These are phyloP conservation scores for Furcasterigmium furcatum DNA, from an alignment of 2,329 filamentous ascomycete genomes.

Conservation along the genomic window DNA sequence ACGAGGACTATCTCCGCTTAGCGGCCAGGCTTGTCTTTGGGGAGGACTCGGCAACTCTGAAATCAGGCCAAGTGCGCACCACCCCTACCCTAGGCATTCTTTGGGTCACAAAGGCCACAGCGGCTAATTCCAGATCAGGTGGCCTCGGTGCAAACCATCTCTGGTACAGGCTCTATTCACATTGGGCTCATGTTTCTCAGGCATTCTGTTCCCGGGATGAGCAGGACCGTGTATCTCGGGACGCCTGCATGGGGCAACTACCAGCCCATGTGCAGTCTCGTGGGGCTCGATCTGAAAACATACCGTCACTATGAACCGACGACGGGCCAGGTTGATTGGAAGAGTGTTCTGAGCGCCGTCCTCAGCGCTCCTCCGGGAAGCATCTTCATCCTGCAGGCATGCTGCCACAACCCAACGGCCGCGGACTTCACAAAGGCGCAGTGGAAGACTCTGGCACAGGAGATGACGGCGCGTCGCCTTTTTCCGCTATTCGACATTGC, in stretches of 20 bases:
- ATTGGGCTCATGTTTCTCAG: no score
- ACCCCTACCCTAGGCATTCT: no score
- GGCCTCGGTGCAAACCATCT: no score
- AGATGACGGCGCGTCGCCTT: conserved; percentile 19
- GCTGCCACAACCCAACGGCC: conserved; percentile 27
- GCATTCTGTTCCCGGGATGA: no score
- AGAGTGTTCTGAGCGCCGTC: conserved; percentile 17
- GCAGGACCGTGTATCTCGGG: conserved; percentile 22
- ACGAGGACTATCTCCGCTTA: no score
- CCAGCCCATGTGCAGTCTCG: conserved; percentile 19
- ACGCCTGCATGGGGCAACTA: conserved; percentile 27
- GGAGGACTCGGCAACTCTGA: no score
- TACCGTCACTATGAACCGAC: conserved; percentile 20
- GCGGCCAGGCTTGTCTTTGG: no score
- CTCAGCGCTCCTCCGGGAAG: no score
- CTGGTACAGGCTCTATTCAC: no score
- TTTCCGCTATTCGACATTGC: conserved; percentile 26
- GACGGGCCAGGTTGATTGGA: conserved; percentile 19
- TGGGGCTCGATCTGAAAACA: conserved; percentile 11
- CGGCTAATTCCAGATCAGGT: no score
- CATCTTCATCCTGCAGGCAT: conserved; percentile 27
- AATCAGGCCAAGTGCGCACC: no score
- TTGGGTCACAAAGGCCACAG: no score
- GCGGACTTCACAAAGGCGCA: conserved; percentile 21
- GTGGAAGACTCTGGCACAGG: conserved; percentile 21